Evolutionary conservation across 129 eudicot genomes (phyloP).

Genomic region (Mikania micrantha): DNA sequence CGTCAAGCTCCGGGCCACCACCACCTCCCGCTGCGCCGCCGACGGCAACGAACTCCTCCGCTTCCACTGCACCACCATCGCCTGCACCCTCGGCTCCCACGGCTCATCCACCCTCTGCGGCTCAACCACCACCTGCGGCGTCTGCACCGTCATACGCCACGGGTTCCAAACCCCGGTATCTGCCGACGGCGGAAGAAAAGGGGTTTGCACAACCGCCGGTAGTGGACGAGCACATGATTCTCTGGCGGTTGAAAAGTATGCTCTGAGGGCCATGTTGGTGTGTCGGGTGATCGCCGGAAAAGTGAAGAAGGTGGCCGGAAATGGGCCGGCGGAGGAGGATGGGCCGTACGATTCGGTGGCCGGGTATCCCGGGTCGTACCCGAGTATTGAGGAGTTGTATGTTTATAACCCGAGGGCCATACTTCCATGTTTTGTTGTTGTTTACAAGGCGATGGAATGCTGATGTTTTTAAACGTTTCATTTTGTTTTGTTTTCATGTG

Average conservation of each 20-base stretch:
- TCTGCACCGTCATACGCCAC: conserved; percentile 75
- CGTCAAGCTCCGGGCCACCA: conserved; percentile 61
- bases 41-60: conserved; percentile 95
- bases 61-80: conserved; percentile 71
- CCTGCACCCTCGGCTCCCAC: conserved; percentile 75
- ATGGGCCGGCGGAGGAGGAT: conserved; percentile 38
- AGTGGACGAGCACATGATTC: conserved; percentile 86
- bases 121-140: conserved; percentile 74
- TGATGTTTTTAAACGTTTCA: neutral
- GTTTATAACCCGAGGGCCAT: conserved; percentile 81
- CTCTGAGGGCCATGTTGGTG: conserved; percentile 76
- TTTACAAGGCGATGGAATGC: conserved; percentile 52
- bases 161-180: conserved; percentile 51
- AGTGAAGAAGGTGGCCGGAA: conserved; percentile 48
- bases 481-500: neutral
- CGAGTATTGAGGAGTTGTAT: conserved; percentile 66
- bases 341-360: conserved; percentile 58
- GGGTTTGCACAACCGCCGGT: conserved; percentile 80
- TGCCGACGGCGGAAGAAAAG: conserved; percentile 27
- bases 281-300: conserved; percentile 87
- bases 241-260: conserved; percentile 34
- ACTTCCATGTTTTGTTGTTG: conserved; percentile 89
- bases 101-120: conserved; percentile 63
- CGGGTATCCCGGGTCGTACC: conserved; percentile 57
- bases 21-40: conserved; percentile 89